Evolutionary conservation across 2,329 filamentous ascomycete genomes (phyloP).

Genomic region (Hysterium pulicare): DNA sequence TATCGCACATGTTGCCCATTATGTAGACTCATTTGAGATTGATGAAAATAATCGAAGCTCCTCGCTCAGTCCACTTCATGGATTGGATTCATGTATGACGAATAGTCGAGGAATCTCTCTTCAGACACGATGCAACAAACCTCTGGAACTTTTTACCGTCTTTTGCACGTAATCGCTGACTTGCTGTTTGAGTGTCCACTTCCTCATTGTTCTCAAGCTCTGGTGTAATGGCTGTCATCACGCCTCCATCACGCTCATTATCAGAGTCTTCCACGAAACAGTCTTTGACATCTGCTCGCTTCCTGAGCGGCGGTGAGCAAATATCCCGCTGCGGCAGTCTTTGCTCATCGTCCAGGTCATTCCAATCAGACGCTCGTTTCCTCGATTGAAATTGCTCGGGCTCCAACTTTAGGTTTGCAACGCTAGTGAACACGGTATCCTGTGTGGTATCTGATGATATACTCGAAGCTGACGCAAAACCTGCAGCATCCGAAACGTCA

Average conservation of each 20-base stretch:
- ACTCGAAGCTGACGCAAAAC: not conserved
- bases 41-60: too few species aligned
- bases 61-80: too few species aligned
- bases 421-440: not conserved
- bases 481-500: slow-evolving; percentile 1
- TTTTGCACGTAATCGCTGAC: not conserved
- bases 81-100: too few species aligned
- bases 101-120: too few species aligned
- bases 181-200: not conserved
- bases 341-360: not conserved
- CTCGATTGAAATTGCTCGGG: not conserved
- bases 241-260: too few species aligned
- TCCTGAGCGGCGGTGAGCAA: not conserved
- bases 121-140: not conserved
- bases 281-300: not conserved
- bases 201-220: too few species aligned
- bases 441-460: slow-evolving; percentile 1
- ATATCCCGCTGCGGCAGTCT: not conserved
- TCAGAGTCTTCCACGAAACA: too few species aligned
- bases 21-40: too few species aligned
- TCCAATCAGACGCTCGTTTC: not conserved
- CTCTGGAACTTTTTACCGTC: not conserved
- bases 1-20: too few species aligned
- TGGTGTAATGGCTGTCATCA: too few species aligned
- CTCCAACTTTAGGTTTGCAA: not conserved